Conservation (phyloP, 2,329 filamentous ascomycete species). For the Trichoderma pleuroti region DNA sequence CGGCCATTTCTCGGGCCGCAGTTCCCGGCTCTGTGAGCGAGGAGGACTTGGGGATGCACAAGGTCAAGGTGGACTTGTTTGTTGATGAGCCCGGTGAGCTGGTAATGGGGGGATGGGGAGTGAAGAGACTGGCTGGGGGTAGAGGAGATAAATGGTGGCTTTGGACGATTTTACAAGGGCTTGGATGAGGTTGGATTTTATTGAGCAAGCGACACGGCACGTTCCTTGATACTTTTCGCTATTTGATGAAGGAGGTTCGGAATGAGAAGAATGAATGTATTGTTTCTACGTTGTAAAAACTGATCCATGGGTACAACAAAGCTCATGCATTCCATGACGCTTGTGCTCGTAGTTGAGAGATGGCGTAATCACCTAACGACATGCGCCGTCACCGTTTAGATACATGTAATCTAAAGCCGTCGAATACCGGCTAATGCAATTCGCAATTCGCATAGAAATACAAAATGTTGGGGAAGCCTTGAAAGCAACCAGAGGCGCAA, state of each 20-base stretch:
- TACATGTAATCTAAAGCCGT: neutral
- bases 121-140: neutral
- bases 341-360: neutral
- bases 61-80: neutral
- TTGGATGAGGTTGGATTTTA: neutral
- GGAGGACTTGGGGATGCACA: neutral
- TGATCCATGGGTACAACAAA: neutral
- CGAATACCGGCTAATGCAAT: neutral
- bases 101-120: neutral
- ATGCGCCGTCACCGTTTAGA: neutral
- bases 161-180: neutral
- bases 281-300: neutral
- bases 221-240: neutral
- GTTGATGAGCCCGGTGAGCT: conserved; percentile 10
- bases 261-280: neutral
- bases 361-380: neutral
- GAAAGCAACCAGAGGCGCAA: neutral
- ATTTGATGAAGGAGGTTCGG: neutral
- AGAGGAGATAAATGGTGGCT: neutral
- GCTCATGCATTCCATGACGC: neutral
- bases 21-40: conserved; percentile 2
- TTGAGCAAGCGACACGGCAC: conserved; percentile 6
- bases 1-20: conserved; percentile 25
- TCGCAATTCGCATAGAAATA: neutral
- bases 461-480: neutral